phyloP scores from a whole-genome alignment of 2,329 filamentous ascomycete genomes.

The Elsinoe necatrix region DNA sequence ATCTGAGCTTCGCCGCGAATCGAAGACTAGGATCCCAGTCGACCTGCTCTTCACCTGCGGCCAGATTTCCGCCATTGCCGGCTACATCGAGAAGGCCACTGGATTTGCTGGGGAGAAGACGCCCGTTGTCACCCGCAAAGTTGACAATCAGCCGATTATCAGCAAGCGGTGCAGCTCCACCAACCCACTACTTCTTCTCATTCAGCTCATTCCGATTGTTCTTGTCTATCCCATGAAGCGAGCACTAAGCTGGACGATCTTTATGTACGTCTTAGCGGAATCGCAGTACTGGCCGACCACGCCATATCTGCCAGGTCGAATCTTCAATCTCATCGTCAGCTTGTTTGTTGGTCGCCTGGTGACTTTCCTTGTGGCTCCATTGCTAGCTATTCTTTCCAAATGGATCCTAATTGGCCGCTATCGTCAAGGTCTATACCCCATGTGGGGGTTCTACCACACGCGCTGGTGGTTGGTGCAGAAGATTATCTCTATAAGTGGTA shows the following conservation, averaged over 20 bases:
- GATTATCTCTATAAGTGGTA: conserved; percentile 41
- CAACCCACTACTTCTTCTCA: conserved; percentile 40
- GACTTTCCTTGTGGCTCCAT: conserved; percentile 36
- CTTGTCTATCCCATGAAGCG: conserved; percentile 45
- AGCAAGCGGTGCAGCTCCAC: conserved; percentile 41
- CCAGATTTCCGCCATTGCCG: conserved; percentile 36
- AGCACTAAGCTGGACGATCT: conserved; percentile 46
- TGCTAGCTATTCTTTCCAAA: conserved; percentile 44
- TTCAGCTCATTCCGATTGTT: conserved; percentile 45
- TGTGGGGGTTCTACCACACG: conserved; percentile 52
- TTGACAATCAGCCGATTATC: conserved; percentile 17
- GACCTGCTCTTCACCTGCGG: conserved; percentile 45
- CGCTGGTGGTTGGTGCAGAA: conserved; percentile 53
- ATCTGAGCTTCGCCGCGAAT: conserved; percentile 43
- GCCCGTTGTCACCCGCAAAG: conserved; percentile 18
- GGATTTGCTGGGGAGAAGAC: conserved; percentile 16
- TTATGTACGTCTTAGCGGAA: conserved; percentile 40
- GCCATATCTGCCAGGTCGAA: conserved; percentile 35
- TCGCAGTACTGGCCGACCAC: conserved; percentile 37
- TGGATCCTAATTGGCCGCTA: conserved; percentile 49
- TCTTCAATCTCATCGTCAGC: conserved; percentile 42
- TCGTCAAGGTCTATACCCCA: conserved; percentile 47
- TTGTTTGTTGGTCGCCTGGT: conserved; percentile 38
- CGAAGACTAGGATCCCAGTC: conserved; percentile 43
- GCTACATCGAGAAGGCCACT: conserved; percentile 29